Base-by-base conservation (phyloP, 805 yeast species). In the Cyberlindnera misumaiensis region DNA sequence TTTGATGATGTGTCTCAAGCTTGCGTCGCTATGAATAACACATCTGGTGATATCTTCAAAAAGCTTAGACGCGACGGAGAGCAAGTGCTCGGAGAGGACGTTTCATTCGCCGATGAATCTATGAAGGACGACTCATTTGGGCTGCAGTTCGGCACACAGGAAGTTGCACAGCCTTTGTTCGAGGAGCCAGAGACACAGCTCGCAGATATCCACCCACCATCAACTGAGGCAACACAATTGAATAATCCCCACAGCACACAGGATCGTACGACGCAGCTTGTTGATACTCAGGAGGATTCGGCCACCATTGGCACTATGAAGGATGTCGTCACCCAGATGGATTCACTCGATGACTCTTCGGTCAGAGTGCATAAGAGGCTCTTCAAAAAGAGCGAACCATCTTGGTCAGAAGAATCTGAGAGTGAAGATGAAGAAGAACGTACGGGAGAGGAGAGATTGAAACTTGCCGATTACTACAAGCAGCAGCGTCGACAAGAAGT, bases 401-500 rank as follows among this genome's bases (percentile, higher is more conserved):
- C 45, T n/a, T 8, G 24, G 24, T 20, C 24, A 20, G 24, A 8
- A 20, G 49, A 53, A 18, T 24, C 28, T n/a, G 44, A 45, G 15
- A 32, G 38, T 20, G 59, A 51, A 20, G 45, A 43, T 34, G 50
- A 36, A 11, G 45, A 32, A 14, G 48, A 43, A n/a, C 53, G 45
- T 6, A 46, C 51, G 15, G 41, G 30, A 12, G 43, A 30, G 28
- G 48, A 40, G 24, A 45, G 58, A 42, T 16, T 44, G 26, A 38
- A 31, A 26, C 44, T 36, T 11, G 51, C 55, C 11, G 51, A 51
- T 22, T 22, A 46, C 22, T 38, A 38, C 40, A 49, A 42, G 29
- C 35, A 46, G 27, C 50, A 52, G 41, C 52, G 51, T 38, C 52
- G 51, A 27, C 38, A 44, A 32, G 49, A 55, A 34, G 55, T 49